These are phyloP conservation scores for Aspergillus candidus DNA, from an alignment of 2,329 filamentous ascomycete species.

Conservation along the genomic window DNA sequence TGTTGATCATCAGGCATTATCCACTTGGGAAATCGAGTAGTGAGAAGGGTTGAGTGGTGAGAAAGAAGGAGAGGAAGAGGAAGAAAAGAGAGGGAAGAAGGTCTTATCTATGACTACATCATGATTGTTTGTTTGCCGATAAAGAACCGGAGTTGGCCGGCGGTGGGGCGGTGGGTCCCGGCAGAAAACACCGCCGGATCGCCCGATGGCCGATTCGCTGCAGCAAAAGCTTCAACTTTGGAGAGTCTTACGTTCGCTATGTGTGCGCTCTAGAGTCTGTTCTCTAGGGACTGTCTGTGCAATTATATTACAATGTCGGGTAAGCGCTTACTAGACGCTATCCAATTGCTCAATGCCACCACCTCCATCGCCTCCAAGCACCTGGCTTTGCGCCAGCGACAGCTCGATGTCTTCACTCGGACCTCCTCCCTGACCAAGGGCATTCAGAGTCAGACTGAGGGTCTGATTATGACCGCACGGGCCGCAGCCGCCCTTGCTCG, in stretches of 20 bases:
- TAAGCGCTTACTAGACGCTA: conserved; percentile 64
- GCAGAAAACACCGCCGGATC: conserved; percentile 10
- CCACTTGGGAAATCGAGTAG: background rate
- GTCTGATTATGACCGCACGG: conserved; percentile 55
- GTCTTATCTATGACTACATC: conserved; percentile 8
- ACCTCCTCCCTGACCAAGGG: conserved; percentile 61
- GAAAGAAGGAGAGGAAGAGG: conserved; percentile 4
- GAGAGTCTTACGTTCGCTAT: background rate
- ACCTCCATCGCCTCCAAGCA: conserved; percentile 61
- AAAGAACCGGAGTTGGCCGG: conserved; percentile 7
- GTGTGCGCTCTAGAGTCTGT: background rate
- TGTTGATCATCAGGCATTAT: conserved; percentile 17
- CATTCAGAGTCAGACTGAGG: conserved; percentile 56
- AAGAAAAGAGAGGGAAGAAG: background rate
- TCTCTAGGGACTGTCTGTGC: background rate
- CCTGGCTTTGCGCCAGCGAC: conserved; percentile 52
- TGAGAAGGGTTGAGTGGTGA: conserved; percentile 1
- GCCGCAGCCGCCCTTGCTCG: conserved; percentile 56
- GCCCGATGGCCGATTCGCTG: background rate
- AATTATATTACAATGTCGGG: conserved; percentile 42
- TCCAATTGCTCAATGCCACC: conserved; percentile 63
- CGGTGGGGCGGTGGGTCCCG: conserved; percentile 6
- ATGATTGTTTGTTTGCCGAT: background rate
- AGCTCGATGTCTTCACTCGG: conserved; percentile 57
- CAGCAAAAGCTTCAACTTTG: background rate